phyloP scores from a whole-genome alignment of 345 rosid genomes.

The Aegle marmelos region DNA sequence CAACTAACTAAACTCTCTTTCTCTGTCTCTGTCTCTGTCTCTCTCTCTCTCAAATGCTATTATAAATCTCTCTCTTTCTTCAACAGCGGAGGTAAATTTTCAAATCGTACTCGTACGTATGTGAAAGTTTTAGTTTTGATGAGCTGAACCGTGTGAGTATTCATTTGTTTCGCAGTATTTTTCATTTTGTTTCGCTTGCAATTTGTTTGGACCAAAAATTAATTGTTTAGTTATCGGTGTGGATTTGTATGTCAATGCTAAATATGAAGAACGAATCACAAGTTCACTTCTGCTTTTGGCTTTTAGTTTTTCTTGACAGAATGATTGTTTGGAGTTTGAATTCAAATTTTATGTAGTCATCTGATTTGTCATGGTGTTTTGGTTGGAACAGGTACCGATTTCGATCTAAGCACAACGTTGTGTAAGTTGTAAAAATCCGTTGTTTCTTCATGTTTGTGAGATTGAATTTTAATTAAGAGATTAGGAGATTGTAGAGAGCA shows the following conservation, averaged over 20 bases:
- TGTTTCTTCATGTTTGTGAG: not conserved
- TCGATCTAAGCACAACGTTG: not conserved
- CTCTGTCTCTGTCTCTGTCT: no score
- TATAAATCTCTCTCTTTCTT: not conserved
- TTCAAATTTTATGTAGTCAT: not conserved
- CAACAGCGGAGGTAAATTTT: not conserved
- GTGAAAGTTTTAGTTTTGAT: not conserved
- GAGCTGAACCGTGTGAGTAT: not conserved
- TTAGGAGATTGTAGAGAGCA: conserved; percentile 37
- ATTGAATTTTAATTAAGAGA: not conserved
- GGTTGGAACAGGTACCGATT: not conserved
- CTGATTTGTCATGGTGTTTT: not conserved
- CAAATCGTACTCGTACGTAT: not conserved
- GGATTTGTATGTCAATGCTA: not conserved
- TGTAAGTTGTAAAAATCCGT: not conserved
- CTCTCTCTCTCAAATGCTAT: not conserved
- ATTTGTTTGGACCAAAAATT: not conserved
- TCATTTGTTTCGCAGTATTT: not conserved
- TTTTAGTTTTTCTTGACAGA: not conserved
- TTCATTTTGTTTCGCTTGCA: not conserved
- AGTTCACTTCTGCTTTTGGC: not conserved
- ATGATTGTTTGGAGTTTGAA: not conserved
- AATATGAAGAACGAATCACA: no score
- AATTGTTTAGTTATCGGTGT: not conserved
- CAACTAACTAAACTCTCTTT: no score